Base-by-base conservation (phyloP, 768 basidiomycete species). In the Xerocomus potaroensis region DNA sequence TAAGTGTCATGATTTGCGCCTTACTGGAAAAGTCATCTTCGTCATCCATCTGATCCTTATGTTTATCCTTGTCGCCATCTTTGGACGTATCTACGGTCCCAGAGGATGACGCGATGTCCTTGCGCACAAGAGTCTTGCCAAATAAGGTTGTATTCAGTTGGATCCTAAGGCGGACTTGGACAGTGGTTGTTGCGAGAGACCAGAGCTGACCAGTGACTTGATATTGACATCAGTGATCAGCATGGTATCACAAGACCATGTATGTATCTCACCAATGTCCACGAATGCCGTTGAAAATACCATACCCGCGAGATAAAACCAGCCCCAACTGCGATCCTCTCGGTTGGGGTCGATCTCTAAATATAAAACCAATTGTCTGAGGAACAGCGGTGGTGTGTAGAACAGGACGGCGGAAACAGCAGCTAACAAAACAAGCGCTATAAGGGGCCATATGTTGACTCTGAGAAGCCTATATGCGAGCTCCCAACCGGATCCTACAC, bases 1-100 rank as follows among this genome's bases (percentile, higher is more conserved):
- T 93, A 23, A 95, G 77, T 3, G 89, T 94, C 91, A 95, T 93
- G 57, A 96, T 83, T 68, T 95, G 80, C 6, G 80, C 78, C 59
- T 83, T 83, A 60, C 76, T 80, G 8, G 79, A 80, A 53, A 83
- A 80, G 39, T 81, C 79, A 19, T 78, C 75, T 47, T 81, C 79
- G 30, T 68, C 51, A 3, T 46, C 59, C 47, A 55, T 35, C 41
- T 8, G 36, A 52, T 56, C 43, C 33, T 53, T 49, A 33, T 15
- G 37, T 36, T 49, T 54, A 38, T 56, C 43, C 34, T 57, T 51
- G 38, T 53, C 51, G 1, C 54, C 53, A 11, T 61, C 58, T 38
- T 55, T 58, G 4, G 62, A 55, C 4, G 58, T 56, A 9, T 65
- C 54, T 4, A 55, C 43, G 7, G 67, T 37, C 4, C 66, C 62